Evolutionary conservation across 1,284 basidiomycete genomes (phyloP), one percentile per base, ranked within the genome.

Genomic region (Puccinia triticina): DNA sequence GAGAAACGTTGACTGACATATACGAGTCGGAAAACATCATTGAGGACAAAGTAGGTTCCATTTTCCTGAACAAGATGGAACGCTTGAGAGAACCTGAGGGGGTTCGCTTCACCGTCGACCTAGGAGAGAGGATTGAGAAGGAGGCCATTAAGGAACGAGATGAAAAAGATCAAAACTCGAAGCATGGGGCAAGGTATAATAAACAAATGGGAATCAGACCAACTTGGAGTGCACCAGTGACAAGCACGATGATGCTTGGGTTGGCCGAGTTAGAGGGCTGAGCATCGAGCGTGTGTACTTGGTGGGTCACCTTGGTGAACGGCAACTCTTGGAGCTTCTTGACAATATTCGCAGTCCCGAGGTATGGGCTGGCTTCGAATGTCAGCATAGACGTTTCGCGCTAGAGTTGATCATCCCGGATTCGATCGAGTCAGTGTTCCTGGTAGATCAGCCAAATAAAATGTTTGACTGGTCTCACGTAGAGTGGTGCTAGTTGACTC

Each of bases 51-150:
- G 90, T 94, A 98, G 84, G 91, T 91, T 40, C 86, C 87, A 23
- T 89, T 91, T 32, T 97, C 94, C 46, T 91, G 92, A 83, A 93
- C 90, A 75, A 98, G 91, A 84, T 96, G 94, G 91, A 98, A 99
- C 83, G 92, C 89, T 88, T 97, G 95, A 84, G 92, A 93, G 90
- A 94, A 98, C 86, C 91, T 91, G 83, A 98, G 89, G n/a, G 93
- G 91, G 86, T 94, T 93, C 82, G 88, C 82, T 84, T 89, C 90
- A 85, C 92, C 93, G 84, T 96, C 95, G 84, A 96, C 91, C 94
- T 94, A 84, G 23, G 14, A 53, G n/a, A n/a, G n/a, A n/a, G n/a
- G n/a, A n/a, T n/a, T n/a, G n/a, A n/a, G n/a, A n/a, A n/a, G 37
- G 67, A 82, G 76, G 16, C 14, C 14, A 5, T 0, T n/a, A 12